These are phyloP conservation scores for Pleurotus giganteus DNA, from an alignment of 768 basidiomycete species.

Conservation along the genomic window DNA sequence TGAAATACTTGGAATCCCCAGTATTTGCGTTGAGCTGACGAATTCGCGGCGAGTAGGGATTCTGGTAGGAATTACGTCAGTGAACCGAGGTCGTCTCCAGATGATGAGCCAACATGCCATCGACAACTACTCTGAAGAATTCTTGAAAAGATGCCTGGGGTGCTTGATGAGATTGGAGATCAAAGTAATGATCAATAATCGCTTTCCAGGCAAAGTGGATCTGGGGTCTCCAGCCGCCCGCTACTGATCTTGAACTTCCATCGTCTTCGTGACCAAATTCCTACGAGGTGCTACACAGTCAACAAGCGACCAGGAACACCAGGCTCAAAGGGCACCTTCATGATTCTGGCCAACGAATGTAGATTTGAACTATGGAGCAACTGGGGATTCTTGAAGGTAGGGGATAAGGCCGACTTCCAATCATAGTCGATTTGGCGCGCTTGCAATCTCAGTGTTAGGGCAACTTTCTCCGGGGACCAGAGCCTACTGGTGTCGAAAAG, in stretches of 20 bases:
- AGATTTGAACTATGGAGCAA: conserved; percentile 74
- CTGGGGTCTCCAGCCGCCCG: conserved; percentile 81
- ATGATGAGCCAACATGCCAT: conserved; percentile 53
- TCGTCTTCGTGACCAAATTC: conserved; percentile 52
- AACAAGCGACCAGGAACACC: conserved; percentile 12
- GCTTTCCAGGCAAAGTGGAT: conserved; percentile 91
- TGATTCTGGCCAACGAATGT: conserved; percentile 63
- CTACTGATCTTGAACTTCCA: conserved; percentile 44
- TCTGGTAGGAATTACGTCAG: conserved; percentile 45
- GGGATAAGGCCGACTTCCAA: conserved; percentile 65
- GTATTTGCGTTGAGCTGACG: conserved; percentile 86
- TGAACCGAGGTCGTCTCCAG: not conserved
- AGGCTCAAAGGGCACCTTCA: conserved; percentile 59
- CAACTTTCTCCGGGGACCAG: conserved; percentile 92
- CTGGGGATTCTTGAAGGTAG: conserved; percentile 75
- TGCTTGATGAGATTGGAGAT: conserved; percentile 30
- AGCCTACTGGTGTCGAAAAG: conserved; percentile 52
- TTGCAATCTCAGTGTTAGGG: conserved; percentile 73
- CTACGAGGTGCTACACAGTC: conserved; percentile 29
- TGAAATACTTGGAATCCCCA: conserved; percentile 96
- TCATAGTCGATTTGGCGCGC: conserved; percentile 53
- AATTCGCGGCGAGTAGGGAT: conserved; percentile 78
- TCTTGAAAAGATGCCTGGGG: conserved; percentile 76
- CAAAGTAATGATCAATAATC: conserved; percentile 73
- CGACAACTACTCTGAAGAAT: conserved; percentile 88